Base-by-base conservation (phyloP, 306 rosid species). In the Acmispon strigosus region DNA sequence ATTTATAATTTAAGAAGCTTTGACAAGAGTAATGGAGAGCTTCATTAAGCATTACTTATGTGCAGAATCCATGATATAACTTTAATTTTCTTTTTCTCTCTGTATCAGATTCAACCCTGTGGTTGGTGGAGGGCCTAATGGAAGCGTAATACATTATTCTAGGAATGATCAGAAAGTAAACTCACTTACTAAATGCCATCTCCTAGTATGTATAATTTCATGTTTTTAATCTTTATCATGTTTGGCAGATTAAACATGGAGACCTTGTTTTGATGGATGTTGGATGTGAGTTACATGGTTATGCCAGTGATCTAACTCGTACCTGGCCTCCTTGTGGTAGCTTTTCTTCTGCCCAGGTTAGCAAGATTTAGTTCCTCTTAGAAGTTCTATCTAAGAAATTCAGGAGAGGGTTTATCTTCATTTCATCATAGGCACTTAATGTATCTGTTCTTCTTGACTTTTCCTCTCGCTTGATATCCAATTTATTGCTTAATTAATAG, bases 261-360 rank as follows among this genome's bases (percentile, higher is more conserved):
- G 92, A 91, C 72, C 89, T 94, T 82, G 99, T 94, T 66, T 84
- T 94, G 84, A 89, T 89, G 99, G 99, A 94, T 76, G 70, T 94
- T 79, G 97, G 99, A 39, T 94, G 99, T 65, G 99, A 94, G 80
- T 76, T 86, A 76, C 97, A 91, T 70, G 96, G 97, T 52, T 89
- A 94, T 86, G 84, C 53, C 71, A 94, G 97, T 72, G 99, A 94
- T 87, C 90, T 91, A 77, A 94, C 99, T 60, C 91, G 99, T 29
- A 89, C 92, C 72, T 94, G 99, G 99, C 95, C 96, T 50, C 97
- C 96, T 52, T 91, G 84, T 78, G 99, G 97, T 70, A 84, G 81
- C 71, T 91, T 94, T 70, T 86, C 96, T 72, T 86, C 92, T 70
- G 80, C 91, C 76, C 93, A 89, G 77, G 99, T 90, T 63, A 41